Base-by-base conservation (phyloP, 768 basidiomycete genomes). In the Leccinum ochraceum region DNA sequence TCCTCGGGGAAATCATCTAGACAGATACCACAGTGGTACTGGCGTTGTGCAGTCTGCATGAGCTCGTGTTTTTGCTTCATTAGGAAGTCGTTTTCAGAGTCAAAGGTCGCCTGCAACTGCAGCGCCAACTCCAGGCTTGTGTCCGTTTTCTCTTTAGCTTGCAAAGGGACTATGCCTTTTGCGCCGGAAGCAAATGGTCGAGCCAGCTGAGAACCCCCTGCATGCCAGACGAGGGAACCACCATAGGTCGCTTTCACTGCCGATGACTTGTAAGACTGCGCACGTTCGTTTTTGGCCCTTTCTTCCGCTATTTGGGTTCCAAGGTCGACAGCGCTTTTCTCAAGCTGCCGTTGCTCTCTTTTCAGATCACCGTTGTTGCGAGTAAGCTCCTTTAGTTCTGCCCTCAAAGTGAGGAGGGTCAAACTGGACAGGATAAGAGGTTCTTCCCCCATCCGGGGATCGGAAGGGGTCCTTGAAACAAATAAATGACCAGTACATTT, bases 401-500 rank as follows among this genome's bases (percentile, higher is more conserved):
- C 77, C 52, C 73, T 78, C 48, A 82, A 58, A 0, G 68, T 54
- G 44, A 88, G 74, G 6, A 83, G 76, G 4, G 73, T 74, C 36
- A 86, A 69, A 63, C 84, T 87, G 7, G 83, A 78, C 20, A 80
- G 76, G 8, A 84, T 71, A 7, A 86, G 67, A 0, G 74, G 66
- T 24, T 75, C 71, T 14, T 73, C 71, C 60, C 73, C 55, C 3
- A 57, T 48, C 2, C n/a, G 22, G 24, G 61, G n/a, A n/a, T 70
- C 68, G 13, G 57, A 24, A 48, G 64, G 58, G 48, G 59, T 34
- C 37, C 72, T 74, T 1, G 83, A 75, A 10, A 80, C 72, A 60
- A 88, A 81, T 58, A 83, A 73, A 54, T 87, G 81, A 2, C 79
- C 84, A 4, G 82, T 81, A 65, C 78, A 88, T 61, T 84, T 79